phyloP scores from a whole-genome alignment of 768 basidiomycete species.

The Psilocybe subaeruginosa region DNA sequence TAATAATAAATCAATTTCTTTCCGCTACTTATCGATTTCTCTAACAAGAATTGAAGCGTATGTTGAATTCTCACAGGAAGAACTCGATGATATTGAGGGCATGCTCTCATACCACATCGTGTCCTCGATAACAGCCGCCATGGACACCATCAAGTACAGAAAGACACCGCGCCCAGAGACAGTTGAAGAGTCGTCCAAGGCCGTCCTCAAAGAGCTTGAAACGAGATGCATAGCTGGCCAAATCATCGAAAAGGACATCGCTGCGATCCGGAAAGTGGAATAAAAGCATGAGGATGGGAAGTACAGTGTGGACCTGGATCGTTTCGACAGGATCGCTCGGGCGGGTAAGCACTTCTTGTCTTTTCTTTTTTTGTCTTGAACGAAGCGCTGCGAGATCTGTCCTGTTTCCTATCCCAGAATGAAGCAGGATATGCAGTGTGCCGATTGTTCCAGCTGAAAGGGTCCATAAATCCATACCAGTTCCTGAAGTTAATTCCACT shows the following conservation, averaged over 20 bases:
- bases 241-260: slow-evolving; percentile 1
- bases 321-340: background rate
- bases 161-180: background rate
- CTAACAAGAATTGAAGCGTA: background rate
- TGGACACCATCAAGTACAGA: slow-evolving; percentile 4
- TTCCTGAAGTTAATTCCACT: no score
- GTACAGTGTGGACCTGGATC: slow-evolving; percentile 5
- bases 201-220: background rate
- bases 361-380: no score
- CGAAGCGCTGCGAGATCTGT: no score
- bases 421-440: no score
- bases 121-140: slow-evolving; percentile 2
- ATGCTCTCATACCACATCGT: background rate
- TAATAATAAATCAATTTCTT: no score
- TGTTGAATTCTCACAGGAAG: background rate
- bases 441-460: no score
- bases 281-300: slow-evolving; percentile 6
- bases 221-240: background rate
- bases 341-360: slow-evolving; percentile 1
- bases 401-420: no score
- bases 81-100: background rate
- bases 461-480: no score
- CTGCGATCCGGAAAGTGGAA: background rate
- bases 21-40: no score
- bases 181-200: background rate